Base-by-base conservation (phyloP, 192 early-diverging fungal species). In the Podila horticola region DNA sequence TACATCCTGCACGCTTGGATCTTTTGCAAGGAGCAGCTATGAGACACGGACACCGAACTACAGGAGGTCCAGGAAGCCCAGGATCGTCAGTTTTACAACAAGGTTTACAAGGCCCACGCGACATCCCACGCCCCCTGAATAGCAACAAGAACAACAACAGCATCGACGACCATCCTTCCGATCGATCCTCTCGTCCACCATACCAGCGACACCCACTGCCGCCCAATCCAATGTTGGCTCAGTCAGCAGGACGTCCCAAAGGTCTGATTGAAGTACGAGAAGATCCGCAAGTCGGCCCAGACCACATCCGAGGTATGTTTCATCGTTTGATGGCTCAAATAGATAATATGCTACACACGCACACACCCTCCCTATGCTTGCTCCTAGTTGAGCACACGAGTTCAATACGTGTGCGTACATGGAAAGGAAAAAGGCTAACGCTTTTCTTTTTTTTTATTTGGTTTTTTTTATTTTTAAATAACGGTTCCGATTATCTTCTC, bases 221-320 rank as follows among this genome's bases (percentile, higher is more conserved):
- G 11, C 64, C 41, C 22, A 13, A 30, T n/a, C 30, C 33, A 22
- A 45, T 5, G 52, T 36, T 33, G 57, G 20, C 51, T 1, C 24
- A 69, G 20, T 22, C n/a, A 50, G 52, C 29, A 55, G n/a, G n/a
- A 20, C 10, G 31, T 19, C 19, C 58, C 28, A 69, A 31, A 45
- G 50, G 22, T 41, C 41, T 50, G 31, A 31, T 31, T 7, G 51
- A 38, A 28, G 73, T 70, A 12, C 57, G 34, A 15, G 83, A 84
- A 7, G 82, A 84, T 31, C 52, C 62, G 19, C 29, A 73, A 19
- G 49, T 73, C 31, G 65, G 58, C 11, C 51, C 62, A 48, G 70
- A 72, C 65, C 55, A 79, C 19, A 75, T 79, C 51, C 64, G 76
- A 81, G 77, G 83, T 81, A 81, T 61, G 49, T 17, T 55, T 28